Base-by-base conservation (phyloP, 2,329 filamentous ascomycete species). In the Ophiostoma perfectum region DNA sequence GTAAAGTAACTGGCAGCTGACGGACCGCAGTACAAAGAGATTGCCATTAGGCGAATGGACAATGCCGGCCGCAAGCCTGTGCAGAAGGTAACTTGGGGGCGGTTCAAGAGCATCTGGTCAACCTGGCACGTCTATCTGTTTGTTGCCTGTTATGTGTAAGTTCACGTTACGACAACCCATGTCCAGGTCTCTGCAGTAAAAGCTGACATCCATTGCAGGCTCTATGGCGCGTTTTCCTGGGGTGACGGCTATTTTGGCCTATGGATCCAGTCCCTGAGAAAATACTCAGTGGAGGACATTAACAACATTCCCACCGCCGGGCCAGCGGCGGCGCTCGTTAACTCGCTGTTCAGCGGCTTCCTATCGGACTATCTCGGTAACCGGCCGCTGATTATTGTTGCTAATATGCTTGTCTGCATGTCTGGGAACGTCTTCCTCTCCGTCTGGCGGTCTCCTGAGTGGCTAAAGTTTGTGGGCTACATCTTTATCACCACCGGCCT, bases 111-210 rank as follows among this genome's bases (percentile, higher is more conserved):
- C 47, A 52, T 52, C 47, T 52, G 47, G 47, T 52, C 47, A 16
- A 52, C 47, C 47, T 52, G 47, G 47, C 47, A 52, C 47, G 47
- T 52, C 16, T 52, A 52, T n/a, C 47, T 52, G 47, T 52, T 52
- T 52, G 47, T 27, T 52, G 47, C 47, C n/a, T 52, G 47, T 14
- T 52, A 52, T n/a, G 16, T 52, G 47, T 52, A 52, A 52, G 47
- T 18, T 4, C 2, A 44, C 7, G 6, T 5, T 27, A 27, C 27
- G 27, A 27, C 27, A 27, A 27, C 27, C 27, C 27, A 27, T 27
- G 27, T 27, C 27, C 27, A 27, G 27, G 27, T 27, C 27, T 27
- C 27, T 27, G 27, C 27, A 27, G 42, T 8, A 3, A 8, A 18
- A 52, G 12, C 47, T 52, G 16, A 52, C 47, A 6, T 18, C n/a